phyloP scores from a whole-genome alignment of 2,329 filamentous ascomycete genomes.

The Sporothrix schenckii region DNA sequence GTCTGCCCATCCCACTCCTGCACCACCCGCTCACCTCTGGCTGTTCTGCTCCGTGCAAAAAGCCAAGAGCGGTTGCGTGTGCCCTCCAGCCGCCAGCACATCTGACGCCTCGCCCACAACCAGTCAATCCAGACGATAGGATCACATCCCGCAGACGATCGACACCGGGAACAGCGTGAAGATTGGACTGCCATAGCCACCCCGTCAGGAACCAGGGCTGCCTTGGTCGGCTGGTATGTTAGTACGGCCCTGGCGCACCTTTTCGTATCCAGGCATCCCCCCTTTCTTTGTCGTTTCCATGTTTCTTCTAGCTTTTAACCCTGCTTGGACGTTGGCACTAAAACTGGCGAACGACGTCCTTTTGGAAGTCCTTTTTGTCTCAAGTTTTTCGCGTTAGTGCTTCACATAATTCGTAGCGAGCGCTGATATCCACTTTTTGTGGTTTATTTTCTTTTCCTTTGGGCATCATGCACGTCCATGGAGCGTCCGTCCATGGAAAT shows the following conservation, averaged over 20 bases:
- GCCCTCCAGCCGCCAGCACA: conserved; percentile 20
- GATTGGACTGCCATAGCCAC: conserved; percentile 10
- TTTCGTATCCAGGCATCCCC: background rate
- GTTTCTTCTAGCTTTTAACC: background rate
- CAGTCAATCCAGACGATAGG: conserved; percentile 15
- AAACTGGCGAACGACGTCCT: background rate
- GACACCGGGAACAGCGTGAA: conserved; percentile 20
- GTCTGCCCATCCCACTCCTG: background rate
- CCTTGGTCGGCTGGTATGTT: background rate
- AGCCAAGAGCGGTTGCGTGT: no score
- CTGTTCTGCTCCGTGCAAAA: background rate
- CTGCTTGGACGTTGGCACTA: conserved; percentile 21
- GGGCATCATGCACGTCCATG: background rate
- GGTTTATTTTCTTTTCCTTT: background rate
- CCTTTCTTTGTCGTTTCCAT: background rate
- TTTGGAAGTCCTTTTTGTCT: conserved; percentile 11
- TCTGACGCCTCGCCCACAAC: background rate
- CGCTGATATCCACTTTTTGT: background rate
- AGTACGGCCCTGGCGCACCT: background rate
- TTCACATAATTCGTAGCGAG: background rate
- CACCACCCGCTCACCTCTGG: background rate
- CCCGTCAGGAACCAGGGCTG: conserved; percentile 20
- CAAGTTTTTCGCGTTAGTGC: conserved; percentile 24
- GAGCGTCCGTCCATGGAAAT: background rate
- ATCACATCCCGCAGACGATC: conserved; percentile 26